Base-by-base conservation (phyloP, 257 asterid species). In the Salvia miltiorrhiza region DNA sequence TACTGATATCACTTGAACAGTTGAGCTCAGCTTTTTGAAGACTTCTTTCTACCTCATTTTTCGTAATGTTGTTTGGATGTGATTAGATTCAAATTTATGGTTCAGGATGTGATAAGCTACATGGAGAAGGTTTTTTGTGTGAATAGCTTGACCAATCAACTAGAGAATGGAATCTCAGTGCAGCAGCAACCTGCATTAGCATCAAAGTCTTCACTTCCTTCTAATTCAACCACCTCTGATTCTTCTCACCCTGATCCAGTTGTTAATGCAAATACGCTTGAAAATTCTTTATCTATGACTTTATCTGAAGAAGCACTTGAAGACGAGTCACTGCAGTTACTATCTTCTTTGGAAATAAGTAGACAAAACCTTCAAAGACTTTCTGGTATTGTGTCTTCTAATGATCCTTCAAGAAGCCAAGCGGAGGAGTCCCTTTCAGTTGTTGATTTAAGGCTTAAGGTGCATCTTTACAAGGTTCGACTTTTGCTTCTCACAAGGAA, bases 71-170 rank as follows among this genome's bases (percentile, higher is more conserved):
- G 3, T 33, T 69, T 59, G 70, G 12, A 61, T 44, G 57, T 37
- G 48, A 50, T 69, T 33, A 61, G 17, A 64, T 72, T 56, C 20
- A 77, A 60, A 40, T 76, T 75, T 56, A 12, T 85, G 76, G 44
- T 76, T 71, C 90, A 90, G 98, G 97, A 88, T 75, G 96, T 93
- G 81, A 86, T 90, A 69, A 83, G 74, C 84, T 93, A 88, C 73
- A 72, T 88, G 85, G 98, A 93, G 85, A 93, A 86, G 86, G 90
- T 77, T 16, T 90, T 90, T 79, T 74, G 84, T 75, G 78, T 76
- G 80, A 85, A 74, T 75, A 83, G 78, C 80, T 73, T 68, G 72
- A 67, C 75, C 62, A 85, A 65, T 79, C 98, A 88, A 83, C 80
- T 73, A 74, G 96, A 86, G 47, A 83, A 72, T 67, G 92, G 90